phyloP scores from a whole-genome alignment of 1,139 yeast genomes.

The Yamadazyma diddensiae region DNA sequence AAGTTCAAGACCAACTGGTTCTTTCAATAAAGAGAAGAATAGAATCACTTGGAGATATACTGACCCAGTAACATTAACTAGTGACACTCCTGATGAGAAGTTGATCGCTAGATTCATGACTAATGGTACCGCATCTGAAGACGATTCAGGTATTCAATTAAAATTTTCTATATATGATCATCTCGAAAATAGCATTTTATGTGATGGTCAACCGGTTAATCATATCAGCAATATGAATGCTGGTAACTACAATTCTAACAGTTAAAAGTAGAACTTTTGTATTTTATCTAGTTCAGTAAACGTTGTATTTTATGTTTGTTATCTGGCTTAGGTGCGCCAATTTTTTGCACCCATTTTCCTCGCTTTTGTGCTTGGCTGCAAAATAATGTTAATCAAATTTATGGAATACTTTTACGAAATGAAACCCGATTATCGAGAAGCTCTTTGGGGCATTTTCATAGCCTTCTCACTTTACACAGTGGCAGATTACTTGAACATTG shows the following conservation, averaged over 20 bases:
- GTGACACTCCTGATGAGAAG: constrained; percentile 46
- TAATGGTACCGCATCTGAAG: constrained; percentile 57
- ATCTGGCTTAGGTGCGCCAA: too few relatives aligned
- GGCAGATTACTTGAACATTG: constrained; percentile 1
- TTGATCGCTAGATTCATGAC: constrained; percentile 73
- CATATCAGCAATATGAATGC: constrained; percentile 14
- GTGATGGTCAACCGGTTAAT: constrained; percentile 12
- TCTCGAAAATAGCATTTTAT: constrained; percentile 5
- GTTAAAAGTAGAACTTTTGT: constrained; percentile 3
- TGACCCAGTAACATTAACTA: constrained; percentile 43
- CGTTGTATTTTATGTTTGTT: background rate
- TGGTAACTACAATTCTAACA: constrained; percentile 15
- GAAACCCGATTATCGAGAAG: background rate
- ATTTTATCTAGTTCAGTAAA: background rate
- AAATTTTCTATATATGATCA: constrained; percentile 48
- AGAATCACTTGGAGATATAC: constrained; percentile 82
- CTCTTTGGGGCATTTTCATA: background rate
- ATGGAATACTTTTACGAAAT: too few relatives aligned
- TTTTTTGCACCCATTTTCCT: too few relatives aligned
- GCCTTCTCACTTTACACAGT: background rate
- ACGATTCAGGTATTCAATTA: constrained; percentile 67
- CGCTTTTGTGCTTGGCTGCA: too few relatives aligned
- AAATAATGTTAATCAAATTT: too few relatives aligned
- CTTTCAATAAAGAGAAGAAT: constrained; percentile 78
- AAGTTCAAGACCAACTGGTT: constrained; percentile 85